Evolutionary conservation across 2,329 filamentous ascomycete genomes (phyloP), one percentile per base, ranked within the genome.

Genomic region (Fusarium humuli): DNA sequence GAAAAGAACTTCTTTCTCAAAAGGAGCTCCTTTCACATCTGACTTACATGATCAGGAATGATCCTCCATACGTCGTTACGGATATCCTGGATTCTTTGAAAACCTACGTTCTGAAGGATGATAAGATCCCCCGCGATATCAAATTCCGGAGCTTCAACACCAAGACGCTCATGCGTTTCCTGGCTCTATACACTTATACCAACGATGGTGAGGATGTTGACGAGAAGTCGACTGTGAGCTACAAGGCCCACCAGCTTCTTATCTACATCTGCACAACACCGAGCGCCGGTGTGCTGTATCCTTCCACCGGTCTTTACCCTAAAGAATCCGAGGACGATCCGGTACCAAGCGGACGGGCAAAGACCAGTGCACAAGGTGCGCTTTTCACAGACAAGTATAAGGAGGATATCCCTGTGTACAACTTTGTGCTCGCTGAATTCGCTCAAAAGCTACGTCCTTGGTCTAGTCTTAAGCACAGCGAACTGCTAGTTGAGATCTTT

Each of bases 301-400:
- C 90, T 6, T 91, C 93, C 61, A 89, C 88, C 37, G 94, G 94
- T n/a, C 92, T 94, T 80, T 98, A 98, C 79, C 93, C 94, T 9
- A 88, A 90, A 42, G 89, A 92, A 63, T 84, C 89, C 4, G 88
- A 91, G 56, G 82, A 85, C 22, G 79, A 83, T 32, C 23, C 61
- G 13, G 76, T 79, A 30, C 74, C 78, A 32, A 75, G 73, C 11
- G 73, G 82, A 45, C 79, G 81, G 12, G 32, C 49, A 10, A 64
- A 72, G 25, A 41, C 48, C 58, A 91, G 90, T 1, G 82, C 94
- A 11, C 92, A 94, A 69, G 90, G 86, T 34, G 84, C 92, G 11
- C 86, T 90, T 7, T 91, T 91, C 81, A 89, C 92, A 73, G 88
- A 92, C 71, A 90, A 87, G 66, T 93, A 89, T 74, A 84, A 83